A percentile compares a stretch with the other conserved stretches of the same genome.
Conservation (phyloP, 208 protist genomes). For the Phytomonas sp. region DNA sequence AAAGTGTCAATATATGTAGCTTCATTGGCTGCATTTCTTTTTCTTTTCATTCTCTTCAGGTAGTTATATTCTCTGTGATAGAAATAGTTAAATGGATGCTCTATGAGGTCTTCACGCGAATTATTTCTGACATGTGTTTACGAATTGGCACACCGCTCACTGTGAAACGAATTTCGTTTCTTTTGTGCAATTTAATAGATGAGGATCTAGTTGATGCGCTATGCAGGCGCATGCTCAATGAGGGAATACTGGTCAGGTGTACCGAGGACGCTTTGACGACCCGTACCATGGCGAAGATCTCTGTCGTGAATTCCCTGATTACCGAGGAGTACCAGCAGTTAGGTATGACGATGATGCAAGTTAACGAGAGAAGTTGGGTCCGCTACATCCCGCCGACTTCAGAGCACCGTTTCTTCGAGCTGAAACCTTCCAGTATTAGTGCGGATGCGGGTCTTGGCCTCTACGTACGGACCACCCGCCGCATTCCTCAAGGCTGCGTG, state of each 20-base stretch:
- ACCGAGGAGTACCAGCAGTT: slow-evolving; percentile 70
- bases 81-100: slow-evolving; percentile 46
- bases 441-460: slow-evolving; percentile 54
- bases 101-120: slow-evolving; percentile 47
- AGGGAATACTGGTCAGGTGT: slow-evolving; percentile 44
- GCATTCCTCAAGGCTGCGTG: slow-evolving; percentile 63
- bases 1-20: not conserved
- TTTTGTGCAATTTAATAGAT: slow-evolving; percentile 45
- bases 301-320: slow-evolving; percentile 46
- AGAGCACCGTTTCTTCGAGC: slow-evolving; percentile 82
- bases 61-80: not conserved
- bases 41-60: not conserved
- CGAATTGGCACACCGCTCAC: slow-evolving; percentile 53
- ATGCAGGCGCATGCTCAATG: slow-evolving; percentile 51
- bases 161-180: slow-evolving; percentile 22
- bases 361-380: slow-evolving; percentile 27
- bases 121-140: slow-evolving; percentile 67
- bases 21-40: not conserved
- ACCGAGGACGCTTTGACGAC: slow-evolving; percentile 51
- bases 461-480: slow-evolving; percentile 57
- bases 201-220: slow-evolving; percentile 46
- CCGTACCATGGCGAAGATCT: slow-evolving; percentile 26
- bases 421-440: slow-evolving; percentile 51
- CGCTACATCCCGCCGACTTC: slow-evolving; percentile 53
- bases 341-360: slow-evolving; percentile 60